Conservation (phyloP, 2,329 filamentous ascomycete species). For the Aureobasidium namibiae region DNA sequence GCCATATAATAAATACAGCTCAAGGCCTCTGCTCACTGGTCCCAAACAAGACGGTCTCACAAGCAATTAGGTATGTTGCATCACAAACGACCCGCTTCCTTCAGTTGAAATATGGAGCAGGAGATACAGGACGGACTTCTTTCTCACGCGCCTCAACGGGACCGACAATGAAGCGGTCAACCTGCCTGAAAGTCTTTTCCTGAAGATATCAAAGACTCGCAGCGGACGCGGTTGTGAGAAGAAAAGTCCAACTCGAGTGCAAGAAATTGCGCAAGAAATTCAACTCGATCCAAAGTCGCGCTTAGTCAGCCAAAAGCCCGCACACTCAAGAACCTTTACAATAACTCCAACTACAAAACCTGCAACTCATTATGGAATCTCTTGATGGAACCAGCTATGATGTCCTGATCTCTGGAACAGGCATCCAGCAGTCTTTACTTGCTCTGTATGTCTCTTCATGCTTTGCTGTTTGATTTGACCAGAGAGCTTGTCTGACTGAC, state of each 20-base stretch:
- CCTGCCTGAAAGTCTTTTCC: conserved; percentile 10
- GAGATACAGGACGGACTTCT: conserved; percentile 42
- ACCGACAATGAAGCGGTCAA: conserved; percentile 36
- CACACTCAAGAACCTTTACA: too few relatives aligned
- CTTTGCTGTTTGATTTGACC: conserved; percentile 10
- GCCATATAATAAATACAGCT: background rate
- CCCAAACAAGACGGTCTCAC: too few relatives aligned
- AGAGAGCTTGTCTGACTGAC: conserved; percentile 62
- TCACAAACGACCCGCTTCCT: conserved; percentile 43
- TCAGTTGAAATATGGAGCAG: conserved; percentile 38
- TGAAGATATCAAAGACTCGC: conserved; percentile 22
- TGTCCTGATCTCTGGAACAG: conserved; percentile 45
- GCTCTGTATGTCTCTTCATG: conserved; percentile 39
- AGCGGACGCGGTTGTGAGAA: conserved; percentile 25
- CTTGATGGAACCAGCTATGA: conserved; percentile 45
- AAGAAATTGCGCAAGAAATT: too few relatives aligned
- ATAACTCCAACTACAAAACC: background rate
- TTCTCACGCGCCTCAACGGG: conserved; percentile 34
- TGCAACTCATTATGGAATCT: conserved; percentile 34
- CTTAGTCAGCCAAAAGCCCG: conserved; percentile 7
- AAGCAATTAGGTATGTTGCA: conserved; percentile 34
- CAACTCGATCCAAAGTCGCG: too few relatives aligned
- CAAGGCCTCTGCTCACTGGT: too few relatives aligned
- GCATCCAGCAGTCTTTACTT: conserved; percentile 44
- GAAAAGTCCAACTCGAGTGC: background rate